Evolutionary conservation across 2,329 filamentous ascomycete genomes (phyloP).

Genomic region (Trichoderma atrobrunneum): DNA sequence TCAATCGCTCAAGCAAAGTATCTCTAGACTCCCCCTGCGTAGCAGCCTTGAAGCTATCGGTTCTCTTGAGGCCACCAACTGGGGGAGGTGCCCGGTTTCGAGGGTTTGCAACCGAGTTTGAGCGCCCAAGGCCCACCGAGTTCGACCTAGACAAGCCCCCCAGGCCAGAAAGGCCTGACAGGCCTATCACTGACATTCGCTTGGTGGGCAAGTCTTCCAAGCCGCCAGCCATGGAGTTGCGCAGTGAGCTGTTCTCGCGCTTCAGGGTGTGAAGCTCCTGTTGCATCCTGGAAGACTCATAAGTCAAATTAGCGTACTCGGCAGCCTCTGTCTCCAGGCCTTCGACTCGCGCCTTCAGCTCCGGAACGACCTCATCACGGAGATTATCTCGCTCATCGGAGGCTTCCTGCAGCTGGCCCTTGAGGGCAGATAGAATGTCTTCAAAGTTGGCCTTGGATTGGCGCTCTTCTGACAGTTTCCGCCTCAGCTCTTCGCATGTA

Average conservation of each 20-base stretch:
- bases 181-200: slow-evolving; percentile 33
- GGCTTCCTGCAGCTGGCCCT: slow-evolving; percentile 75
- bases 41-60: slow-evolving; percentile 53
- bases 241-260: slow-evolving; percentile 61
- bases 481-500: slow-evolving; percentile 76
- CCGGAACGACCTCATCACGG: slow-evolving; percentile 80
- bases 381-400: slow-evolving; percentile 90
- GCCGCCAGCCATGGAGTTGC: slow-evolving; percentile 34
- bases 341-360: slow-evolving; percentile 72
- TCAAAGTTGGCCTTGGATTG: slow-evolving; percentile 91
- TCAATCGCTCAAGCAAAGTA: slow-evolving; percentile 72
- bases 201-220: slow-evolving; percentile 23
- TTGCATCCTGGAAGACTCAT: slow-evolving; percentile 80
- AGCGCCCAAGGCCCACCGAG: slow-evolving; percentile 63
- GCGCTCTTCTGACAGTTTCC: slow-evolving; percentile 79
- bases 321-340: slow-evolving; percentile 72
- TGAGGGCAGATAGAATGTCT: slow-evolving; percentile 80
- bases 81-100: slow-evolving; percentile 39
- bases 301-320: slow-evolving; percentile 69
- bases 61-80: slow-evolving; percentile 51
- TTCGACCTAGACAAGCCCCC: slow-evolving; percentile 60
- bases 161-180: neutral
- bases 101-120: slow-evolving; percentile 64
- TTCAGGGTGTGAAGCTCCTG: slow-evolving; percentile 76
- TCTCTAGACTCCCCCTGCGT: slow-evolving; percentile 59